These are phyloP conservation scores for Yamadazyma sp. DNA, from an alignment of 805 yeast genomes.

Conservation along the genomic window DNA sequence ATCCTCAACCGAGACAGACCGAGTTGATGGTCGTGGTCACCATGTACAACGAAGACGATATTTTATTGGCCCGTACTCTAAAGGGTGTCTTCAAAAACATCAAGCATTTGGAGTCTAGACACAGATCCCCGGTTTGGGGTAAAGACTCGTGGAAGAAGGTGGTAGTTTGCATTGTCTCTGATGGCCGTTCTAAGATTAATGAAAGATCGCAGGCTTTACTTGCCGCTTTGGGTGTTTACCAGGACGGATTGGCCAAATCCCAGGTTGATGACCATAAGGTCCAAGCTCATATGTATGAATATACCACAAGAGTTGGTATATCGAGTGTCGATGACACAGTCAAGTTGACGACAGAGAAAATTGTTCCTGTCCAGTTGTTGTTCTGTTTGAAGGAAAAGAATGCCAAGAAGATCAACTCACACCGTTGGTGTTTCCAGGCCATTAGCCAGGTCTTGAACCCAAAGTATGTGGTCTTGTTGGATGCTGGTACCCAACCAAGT, in stretches of 20 bases:
- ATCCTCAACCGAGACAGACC: constrained; percentile 52
- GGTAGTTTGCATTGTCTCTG: constrained; percentile 62
- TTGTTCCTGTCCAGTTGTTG: constrained; percentile 62
- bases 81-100: constrained; percentile 66
- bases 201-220: constrained; percentile 60
- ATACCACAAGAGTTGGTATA: constrained; percentile 59
- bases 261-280: constrained; percentile 59
- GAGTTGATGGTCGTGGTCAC: constrained; percentile 63
- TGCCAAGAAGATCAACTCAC: constrained; percentile 65
- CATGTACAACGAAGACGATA: constrained; percentile 68
- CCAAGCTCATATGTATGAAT: constrained; percentile 65
- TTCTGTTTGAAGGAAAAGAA: constrained; percentile 62
- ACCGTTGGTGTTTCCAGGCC: constrained; percentile 70
- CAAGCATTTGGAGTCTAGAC: constrained; percentile 52
- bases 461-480: constrained; percentile 54
- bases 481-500: constrained; percentile 66
- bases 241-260: constrained; percentile 63
- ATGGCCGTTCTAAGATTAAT: constrained; percentile 65
- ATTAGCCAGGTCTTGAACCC: constrained; percentile 58
- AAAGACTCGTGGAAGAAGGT: constrained; percentile 58
- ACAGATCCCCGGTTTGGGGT: constrained; percentile 49
- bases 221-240: constrained; percentile 65
- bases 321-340: constrained; percentile 51
- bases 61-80: constrained; percentile 57
- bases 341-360: constrained; percentile 50